Evolutionary conservation across 148 eudicot genomes (phyloP).

Genomic region (Camellia sinensis): DNA sequence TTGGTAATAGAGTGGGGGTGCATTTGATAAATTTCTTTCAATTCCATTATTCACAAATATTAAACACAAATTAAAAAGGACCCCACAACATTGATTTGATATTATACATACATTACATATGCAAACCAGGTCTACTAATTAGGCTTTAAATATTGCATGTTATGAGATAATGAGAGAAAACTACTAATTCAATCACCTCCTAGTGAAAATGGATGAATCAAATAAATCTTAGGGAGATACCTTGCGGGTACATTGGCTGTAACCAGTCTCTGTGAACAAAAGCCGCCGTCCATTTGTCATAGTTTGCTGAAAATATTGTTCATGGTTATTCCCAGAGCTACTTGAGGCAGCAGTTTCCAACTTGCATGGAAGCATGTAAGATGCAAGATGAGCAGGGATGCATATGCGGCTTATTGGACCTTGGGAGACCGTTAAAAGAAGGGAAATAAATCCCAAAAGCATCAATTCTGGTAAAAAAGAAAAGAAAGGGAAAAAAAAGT

Average conservation of each 20-base stretch:
- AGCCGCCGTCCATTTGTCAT: slow-evolving; percentile 46
- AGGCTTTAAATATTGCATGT: not conserved
- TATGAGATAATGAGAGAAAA: not conserved
- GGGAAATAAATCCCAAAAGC: slow-evolving; percentile 94
- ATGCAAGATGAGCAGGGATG: slow-evolving; percentile 56
- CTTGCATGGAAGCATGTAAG: slow-evolving; percentile 77
- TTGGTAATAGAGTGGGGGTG: not conserved
- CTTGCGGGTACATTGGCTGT: slow-evolving; percentile 34
- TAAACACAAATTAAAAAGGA: not conserved
- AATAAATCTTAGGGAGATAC: slow-evolving; percentile 16
- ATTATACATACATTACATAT: not conserved
- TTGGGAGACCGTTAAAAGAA: slow-evolving; percentile 76
- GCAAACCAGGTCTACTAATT: not conserved
- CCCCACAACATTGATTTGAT: not conserved
- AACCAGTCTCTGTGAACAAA: slow-evolving; percentile 36
- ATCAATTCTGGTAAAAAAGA: slow-evolving; percentile 61
- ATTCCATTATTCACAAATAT: not conserved
- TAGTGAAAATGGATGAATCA: not conserved
- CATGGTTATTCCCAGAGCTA: slow-evolving; percentile 16
- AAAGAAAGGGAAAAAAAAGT: not conserved
- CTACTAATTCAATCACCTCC: not conserved
- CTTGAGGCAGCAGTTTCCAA: slow-evolving; percentile 11
- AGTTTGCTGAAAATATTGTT: slow-evolving; percentile 12
- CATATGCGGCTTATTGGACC: slow-evolving; percentile 57
- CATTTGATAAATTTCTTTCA: not conserved